A percentile compares a stretch with the other conserved stretches of the same genome.
phyloP scores from a whole-genome alignment of 768 basidiomycete genomes.

The Tylopilus sp. region DNA sequence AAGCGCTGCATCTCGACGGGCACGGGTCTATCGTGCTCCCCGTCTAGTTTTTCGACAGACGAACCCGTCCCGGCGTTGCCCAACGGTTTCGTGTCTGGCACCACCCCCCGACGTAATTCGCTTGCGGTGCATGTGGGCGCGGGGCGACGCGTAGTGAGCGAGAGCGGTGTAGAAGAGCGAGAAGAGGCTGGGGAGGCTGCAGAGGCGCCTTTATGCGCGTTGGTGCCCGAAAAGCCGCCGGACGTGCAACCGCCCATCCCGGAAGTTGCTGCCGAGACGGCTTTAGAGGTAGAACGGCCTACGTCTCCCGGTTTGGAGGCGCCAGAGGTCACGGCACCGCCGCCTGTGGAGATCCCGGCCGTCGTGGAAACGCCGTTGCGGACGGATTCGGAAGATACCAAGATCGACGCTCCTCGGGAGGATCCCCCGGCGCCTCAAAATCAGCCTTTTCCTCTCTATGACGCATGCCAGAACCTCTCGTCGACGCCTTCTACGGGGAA shows the following conservation, averaged over 20 bases:
- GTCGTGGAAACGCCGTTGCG: not conserved
- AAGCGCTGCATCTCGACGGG: slow-evolving; percentile 32
- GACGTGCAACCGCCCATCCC: not conserved
- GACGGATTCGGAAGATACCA: not conserved
- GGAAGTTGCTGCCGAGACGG: not conserved
- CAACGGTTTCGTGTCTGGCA: not conserved
- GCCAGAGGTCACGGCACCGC: not conserved
- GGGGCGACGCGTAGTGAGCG: slow-evolving; percentile 20
- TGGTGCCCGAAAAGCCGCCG: slow-evolving; percentile 10
- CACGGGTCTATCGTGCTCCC: slow-evolving; percentile 12
- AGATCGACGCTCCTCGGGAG: not conserved
- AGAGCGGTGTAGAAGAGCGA: slow-evolving; percentile 9
- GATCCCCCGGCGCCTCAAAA: not conserved
- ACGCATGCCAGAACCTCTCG: slow-evolving; percentile 2
- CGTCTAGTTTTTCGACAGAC: slow-evolving; percentile 11
- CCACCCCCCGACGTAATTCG: slow-evolving; percentile 27
- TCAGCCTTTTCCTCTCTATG: not conserved
- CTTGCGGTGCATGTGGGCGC: slow-evolving; percentile 24
- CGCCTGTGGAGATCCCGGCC: not conserved
- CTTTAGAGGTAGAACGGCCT: slow-evolving; percentile 1
- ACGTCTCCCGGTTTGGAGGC: not conserved
- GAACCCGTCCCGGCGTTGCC: slow-evolving; percentile 28
- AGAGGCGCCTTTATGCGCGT: slow-evolving; percentile 8
- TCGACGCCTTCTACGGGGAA: not conserved
- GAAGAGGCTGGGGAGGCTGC: not conserved